Conservation (phyloP, 2,329 filamentous ascomycete genomes). For the Dactylonectria estremocensis region DNA sequence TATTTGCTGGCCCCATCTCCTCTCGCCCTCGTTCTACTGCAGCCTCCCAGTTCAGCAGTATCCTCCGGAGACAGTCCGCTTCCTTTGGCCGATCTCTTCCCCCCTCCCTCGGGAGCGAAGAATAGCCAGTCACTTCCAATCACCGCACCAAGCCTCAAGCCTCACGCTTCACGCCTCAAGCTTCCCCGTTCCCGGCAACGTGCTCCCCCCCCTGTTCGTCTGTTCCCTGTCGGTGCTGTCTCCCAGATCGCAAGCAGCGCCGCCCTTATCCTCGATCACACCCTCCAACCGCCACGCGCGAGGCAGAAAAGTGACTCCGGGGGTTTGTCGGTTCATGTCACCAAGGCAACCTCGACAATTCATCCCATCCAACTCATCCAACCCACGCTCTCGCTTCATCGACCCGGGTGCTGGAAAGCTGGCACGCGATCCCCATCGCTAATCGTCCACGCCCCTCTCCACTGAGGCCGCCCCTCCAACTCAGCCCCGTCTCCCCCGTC, state of each 20-base stretch:
- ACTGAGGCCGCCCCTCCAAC: slow-evolving; percentile 45
- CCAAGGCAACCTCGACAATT: slow-evolving; percentile 10
- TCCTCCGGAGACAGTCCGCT: slow-evolving; percentile 11
- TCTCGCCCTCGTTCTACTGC: not conserved
- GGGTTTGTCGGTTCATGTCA: slow-evolving; percentile 17
- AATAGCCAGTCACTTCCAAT: slow-evolving; percentile 4
- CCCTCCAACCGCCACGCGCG: slow-evolving; percentile 5
- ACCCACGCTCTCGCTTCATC: slow-evolving; percentile 21
- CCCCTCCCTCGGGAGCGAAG: not conserved
- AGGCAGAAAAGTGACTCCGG: slow-evolving; percentile 2
- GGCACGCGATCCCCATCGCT: slow-evolving; percentile 47
- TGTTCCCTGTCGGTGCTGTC: slow-evolving; percentile 14
- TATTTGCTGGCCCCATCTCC: slow-evolving; percentile 14
- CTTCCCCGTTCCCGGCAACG: slow-evolving; percentile 24
- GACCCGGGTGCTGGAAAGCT: slow-evolving; percentile 28
- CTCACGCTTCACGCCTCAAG: slow-evolving; percentile 4
- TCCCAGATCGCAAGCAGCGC: slow-evolving; percentile 28
- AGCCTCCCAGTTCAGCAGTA: not conserved
- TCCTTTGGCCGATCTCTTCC: slow-evolving; percentile 1
- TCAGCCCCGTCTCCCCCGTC: slow-evolving; percentile 32
- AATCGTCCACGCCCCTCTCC: slow-evolving; percentile 39
- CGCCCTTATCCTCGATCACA: slow-evolving; percentile 22
- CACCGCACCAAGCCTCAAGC: slow-evolving; percentile 8
- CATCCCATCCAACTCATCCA: slow-evolving; percentile 17
- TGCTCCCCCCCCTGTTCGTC: slow-evolving; percentile 8